Evolutionary conservation across 1,284 basidiomycete species (phyloP).

Genomic region (Fomitopsis pinicola): DNA sequence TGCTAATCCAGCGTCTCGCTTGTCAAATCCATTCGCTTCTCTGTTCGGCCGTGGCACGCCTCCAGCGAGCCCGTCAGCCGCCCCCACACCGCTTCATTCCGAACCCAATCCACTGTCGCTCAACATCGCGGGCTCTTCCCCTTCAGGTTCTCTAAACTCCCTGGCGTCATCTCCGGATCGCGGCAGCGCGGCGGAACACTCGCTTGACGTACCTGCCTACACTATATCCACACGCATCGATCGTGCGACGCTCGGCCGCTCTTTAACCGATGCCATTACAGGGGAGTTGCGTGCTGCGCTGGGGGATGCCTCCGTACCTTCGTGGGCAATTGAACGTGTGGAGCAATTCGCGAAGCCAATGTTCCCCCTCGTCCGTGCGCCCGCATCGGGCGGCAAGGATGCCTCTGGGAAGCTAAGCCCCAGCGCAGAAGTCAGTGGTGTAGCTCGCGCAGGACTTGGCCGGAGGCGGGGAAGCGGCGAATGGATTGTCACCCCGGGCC

Average conservation of each 20-base stretch:
- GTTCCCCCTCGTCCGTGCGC: slow-evolving; percentile 14
- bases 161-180: not conserved
- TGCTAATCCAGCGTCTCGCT: slow-evolving; percentile 33
- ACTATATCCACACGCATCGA: slow-evolving; percentile 51
- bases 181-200: slow-evolving; percentile 1
- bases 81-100: slow-evolving; percentile 26
- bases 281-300: slow-evolving; percentile 52
- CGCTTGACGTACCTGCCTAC: slow-evolving; percentile 52
- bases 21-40: slow-evolving; percentile 63
- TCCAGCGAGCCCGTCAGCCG: slow-evolving; percentile 26
- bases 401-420: not conserved
- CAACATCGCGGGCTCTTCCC: slow-evolving; percentile 4
- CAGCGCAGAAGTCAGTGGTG: not conserved
- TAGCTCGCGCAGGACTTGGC: not conserved
- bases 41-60: slow-evolving; percentile 49
- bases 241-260: slow-evolving; percentile 53
- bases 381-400: not conserved
- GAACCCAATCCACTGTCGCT: slow-evolving; percentile 14
- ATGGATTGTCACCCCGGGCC: slow-evolving; percentile 1
- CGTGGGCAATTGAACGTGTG: slow-evolving; percentile 66
- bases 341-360: slow-evolving; percentile 41
- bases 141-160: not conserved
- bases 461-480: not conserved
- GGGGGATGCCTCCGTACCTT: slow-evolving; percentile 35
- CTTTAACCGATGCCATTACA: slow-evolving; percentile 55